Conservation (phyloP, 2,329 filamentous ascomycete genomes). For the Alternaria longipes region DNA sequence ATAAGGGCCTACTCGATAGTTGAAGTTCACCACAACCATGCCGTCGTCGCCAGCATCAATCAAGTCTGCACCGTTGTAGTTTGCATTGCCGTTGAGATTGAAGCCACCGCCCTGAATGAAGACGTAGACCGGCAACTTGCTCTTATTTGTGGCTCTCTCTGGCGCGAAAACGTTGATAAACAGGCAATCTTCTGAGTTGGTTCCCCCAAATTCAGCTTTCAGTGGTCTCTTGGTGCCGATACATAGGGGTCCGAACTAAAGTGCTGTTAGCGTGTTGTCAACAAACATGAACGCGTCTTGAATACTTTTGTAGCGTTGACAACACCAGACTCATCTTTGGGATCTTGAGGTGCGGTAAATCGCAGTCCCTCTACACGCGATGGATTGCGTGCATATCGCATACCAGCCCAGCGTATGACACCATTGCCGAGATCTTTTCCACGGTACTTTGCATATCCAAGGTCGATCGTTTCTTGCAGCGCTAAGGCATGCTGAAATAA, state of each 20-base stretch:
- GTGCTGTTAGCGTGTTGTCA: conserved; percentile 13
- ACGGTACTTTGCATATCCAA: conserved; percentile 73
- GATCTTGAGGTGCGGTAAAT: conserved; percentile 74
- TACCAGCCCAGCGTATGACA: conserved; percentile 75
- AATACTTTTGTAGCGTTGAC: conserved; percentile 59
- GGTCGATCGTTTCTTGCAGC: conserved; percentile 61
- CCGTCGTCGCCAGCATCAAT: conserved; percentile 42
- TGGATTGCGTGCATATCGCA: conserved; percentile 69
- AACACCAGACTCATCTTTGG: conserved; percentile 56
- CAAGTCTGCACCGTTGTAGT: conserved; percentile 47
- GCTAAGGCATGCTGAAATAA: conserved; percentile 40
- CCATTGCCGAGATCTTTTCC: conserved; percentile 66
- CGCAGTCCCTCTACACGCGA: conserved; percentile 53
- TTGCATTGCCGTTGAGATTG: conserved; percentile 46
- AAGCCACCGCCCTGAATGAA: conserved; percentile 55
- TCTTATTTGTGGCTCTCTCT: conserved; percentile 42
- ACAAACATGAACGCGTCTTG: neutral
- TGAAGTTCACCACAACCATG: conserved; percentile 53
- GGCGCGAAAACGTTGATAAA: conserved; percentile 53
- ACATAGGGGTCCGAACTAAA: conserved; percentile 47
- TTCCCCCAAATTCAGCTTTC: conserved; percentile 36
- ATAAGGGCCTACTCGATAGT: conserved; percentile 53
- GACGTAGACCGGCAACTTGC: conserved; percentile 51
- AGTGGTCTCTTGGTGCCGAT: conserved; percentile 40
- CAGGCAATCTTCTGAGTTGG: conserved; percentile 52